phyloP scores from a whole-genome alignment of 2,329 filamentous ascomycete genomes.

The Scytalidium sp. region DNA sequence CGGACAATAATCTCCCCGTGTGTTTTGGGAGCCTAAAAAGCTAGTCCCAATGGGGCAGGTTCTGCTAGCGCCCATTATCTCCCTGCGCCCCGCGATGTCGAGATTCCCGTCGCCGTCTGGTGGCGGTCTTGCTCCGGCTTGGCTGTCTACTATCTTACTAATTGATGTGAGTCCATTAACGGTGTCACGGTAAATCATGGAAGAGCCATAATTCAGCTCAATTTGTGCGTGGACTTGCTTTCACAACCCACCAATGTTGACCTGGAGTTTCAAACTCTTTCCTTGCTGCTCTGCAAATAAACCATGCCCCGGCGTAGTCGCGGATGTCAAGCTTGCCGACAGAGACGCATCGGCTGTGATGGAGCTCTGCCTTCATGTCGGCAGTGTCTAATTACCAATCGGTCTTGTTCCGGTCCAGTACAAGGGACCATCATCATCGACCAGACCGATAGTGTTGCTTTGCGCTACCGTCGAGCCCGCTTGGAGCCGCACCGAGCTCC shows the following conservation, averaged over 20 bases:
- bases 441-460: not conserved
- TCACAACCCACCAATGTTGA: not conserved
- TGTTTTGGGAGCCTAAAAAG: not conserved
- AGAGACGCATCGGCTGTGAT: not conserved
- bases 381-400: not conserved
- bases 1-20: too few species aligned
- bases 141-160: too few species aligned
- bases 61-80: not conserved
- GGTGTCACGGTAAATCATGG: not conserved
- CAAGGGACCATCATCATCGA: not conserved
- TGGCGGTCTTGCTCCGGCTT: too few species aligned
- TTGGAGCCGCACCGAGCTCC: not conserved
- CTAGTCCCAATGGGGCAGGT: too few species aligned
- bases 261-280: not conserved
- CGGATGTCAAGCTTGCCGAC: not conserved
- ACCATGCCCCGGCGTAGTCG: not conserved
- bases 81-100: not conserved
- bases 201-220: not conserved
- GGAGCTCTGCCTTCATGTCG: not conserved
- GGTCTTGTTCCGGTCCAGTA: not conserved
- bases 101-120: too few species aligned
- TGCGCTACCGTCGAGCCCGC: not conserved
- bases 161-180: too few species aligned
- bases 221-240: not conserved
- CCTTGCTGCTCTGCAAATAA: not conserved